Evolutionary conservation across 2,329 filamentous ascomycete species (phyloP), one percentile per base, ranked within the genome.

Genomic region (Cytospora piceae): DNA sequence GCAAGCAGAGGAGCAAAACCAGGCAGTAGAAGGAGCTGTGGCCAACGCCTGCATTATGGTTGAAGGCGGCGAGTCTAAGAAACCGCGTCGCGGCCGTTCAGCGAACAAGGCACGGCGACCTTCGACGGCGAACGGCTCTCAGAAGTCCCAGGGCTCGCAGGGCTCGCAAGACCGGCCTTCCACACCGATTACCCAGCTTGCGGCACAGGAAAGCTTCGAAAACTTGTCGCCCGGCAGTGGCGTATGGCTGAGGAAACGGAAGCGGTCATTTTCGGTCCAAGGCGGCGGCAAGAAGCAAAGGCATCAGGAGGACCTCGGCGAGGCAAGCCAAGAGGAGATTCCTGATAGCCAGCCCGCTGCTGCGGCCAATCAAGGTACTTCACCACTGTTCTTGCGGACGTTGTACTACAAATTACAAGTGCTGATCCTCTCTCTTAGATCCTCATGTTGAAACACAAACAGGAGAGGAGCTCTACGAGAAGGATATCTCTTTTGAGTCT

Each of bases 281-380:
- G 73, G 73, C 29, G 58, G 65, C 46, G 68, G 64, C 56, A 73
- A 73, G 66, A 77, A 75, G 70, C 70, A 70, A 24, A 72, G 70
- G 49, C 69, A 68, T 32, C 66, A 65, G 27, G 67, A 70, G 7
- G 60, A 66, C 9, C 46, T 46, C 27, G 57, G 46, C 14, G 61
- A 64, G 17, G 42, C 42, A 24, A 49, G n/a, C 20, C 53, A 55
- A 4, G 65, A 69, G 2, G 70, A 72, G 56, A 67, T 71, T n/a
- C 63, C 61, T 17, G 65, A 69, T 55, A 73, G 71, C 63, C 71
- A 74, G 55, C 55, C 62, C 17, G 61, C 52, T 27, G 60, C 51
- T n/a, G 53, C 27, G 15, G 39, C 62, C n/a, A 14, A 39, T 24
- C 51, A 58, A 46, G 57, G 54, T 63, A 60, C 55, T 32, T 53